Base-by-base conservation (phyloP, 768 basidiomycete genomes). In the Mycena rosella region DNA sequence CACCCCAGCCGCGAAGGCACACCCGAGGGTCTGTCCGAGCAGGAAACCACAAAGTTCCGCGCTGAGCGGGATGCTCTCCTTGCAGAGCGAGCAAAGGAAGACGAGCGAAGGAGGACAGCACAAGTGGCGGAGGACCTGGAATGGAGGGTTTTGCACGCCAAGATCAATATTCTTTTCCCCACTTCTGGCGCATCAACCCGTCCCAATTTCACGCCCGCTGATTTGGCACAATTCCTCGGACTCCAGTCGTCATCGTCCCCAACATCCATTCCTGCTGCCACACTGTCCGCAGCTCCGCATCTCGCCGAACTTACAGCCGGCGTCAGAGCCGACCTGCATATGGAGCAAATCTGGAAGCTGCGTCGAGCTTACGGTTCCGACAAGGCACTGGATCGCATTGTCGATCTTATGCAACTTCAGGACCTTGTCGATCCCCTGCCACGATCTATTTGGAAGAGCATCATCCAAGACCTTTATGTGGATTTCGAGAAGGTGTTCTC, bases 401-500 rank as follows among this genome's bases (percentile, higher is more conserved):
- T 71, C 24, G 63, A 64, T 27, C 7, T 56, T 30, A 63, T 62
- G 54, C 60, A 54, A 44, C 44, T 44, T 27, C 51, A 63, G 44
- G 36, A 6, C 32, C 56, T 64, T 18, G 34, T 38, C 5, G 67
- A 67, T 40, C 70, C 67, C 0, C 38, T 71, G 29, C 60, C 67
- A 0, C 48, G 62, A 0, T 63, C 67, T 1, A 71, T 71, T 20
- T 71, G 70, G 70, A 45, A 45, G 14, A 42, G 30, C 11, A 66
- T 73, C 45, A 59, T 69, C 8, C 64, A 63, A 24, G 70, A 73
- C 29, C 45, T 63, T 3, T 71, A 54, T 51, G 63, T 73, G 40
- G 54, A 69, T 24, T 71, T 74, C 42, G 71, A 72, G 34, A 74
- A 74, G 45, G 47, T 74, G 0, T 65, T 57, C 38, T 67, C 73